Evolutionary conservation across 139 green algal species (phyloP).

Genomic region (Chlorella sorokiniana): DNA sequence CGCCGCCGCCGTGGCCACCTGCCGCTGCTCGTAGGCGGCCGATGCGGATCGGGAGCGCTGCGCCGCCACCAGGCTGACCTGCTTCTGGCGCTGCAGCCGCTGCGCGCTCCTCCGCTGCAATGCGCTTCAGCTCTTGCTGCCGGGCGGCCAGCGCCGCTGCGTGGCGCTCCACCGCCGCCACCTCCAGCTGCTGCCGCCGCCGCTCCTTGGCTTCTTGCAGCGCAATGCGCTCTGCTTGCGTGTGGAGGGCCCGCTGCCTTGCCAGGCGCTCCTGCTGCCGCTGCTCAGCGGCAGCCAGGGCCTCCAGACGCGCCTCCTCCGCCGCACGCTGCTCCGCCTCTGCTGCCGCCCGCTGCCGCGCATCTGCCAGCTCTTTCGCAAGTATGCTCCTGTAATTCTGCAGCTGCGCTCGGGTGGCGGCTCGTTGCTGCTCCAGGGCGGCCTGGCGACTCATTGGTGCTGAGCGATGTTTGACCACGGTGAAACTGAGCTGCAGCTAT

Average conservation of each 20-base stretch:
- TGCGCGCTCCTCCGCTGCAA: background rate
- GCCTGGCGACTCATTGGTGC: background rate
- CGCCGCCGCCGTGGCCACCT: background rate
- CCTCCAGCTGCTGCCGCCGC: background rate
- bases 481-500: too few relatives aligned
- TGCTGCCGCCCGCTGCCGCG: background rate
- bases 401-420: background rate
- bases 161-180: background rate
- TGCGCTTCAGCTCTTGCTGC: background rate
- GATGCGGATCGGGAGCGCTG: background rate
- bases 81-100: conserved; percentile 12
- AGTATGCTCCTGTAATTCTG: background rate
- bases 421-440: background rate
- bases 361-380: background rate
- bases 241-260: background rate
- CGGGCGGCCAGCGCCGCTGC: background rate
- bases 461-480: background rate
- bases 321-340: background rate
- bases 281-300: background rate
- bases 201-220: background rate
- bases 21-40: background rate
- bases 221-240: background rate
- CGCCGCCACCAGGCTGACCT: background rate
- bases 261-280: background rate
- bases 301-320: background rate